Conservation (phyloP, 148 eudicot genomes). For the Cornus florida region DNA sequence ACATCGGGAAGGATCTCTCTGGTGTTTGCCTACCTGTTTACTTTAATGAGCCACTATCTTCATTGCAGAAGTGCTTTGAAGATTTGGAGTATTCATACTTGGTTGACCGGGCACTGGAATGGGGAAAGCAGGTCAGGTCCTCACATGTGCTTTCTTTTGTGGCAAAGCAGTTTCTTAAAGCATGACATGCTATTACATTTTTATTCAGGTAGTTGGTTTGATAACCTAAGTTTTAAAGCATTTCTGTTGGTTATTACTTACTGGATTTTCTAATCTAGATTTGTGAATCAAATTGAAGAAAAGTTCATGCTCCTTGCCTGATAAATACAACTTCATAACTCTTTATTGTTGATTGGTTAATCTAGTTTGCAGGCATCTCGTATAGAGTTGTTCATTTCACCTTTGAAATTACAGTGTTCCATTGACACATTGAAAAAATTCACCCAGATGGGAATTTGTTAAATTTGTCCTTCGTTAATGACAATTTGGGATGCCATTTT, state of each 20-base stretch:
- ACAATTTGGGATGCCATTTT: no score
- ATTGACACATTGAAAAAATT: no score
- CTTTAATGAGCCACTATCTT: conserved; percentile 93
- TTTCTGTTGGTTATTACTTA: neutral
- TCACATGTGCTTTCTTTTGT: conserved; percentile 21
- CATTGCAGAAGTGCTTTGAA: conserved; percentile 93
- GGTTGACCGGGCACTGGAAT: conserved; percentile 82
- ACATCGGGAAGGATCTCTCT: conserved; percentile 92
- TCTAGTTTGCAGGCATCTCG: neutral
- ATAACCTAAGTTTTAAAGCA: conserved; percentile 10
- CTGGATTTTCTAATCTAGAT: neutral
- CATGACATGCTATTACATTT: conserved; percentile 22
- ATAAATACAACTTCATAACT: neutral
- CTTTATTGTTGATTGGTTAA: neutral
- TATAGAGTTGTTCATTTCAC: no score
- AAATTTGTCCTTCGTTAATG: no score
- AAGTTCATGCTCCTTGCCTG: neutral
- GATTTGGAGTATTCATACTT: conserved; percentile 90
- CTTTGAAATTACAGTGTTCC: no score
- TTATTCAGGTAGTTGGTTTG: conserved; percentile 23
- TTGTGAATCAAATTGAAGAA: neutral
- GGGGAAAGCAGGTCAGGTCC: conserved; percentile 87
- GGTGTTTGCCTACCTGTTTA: conserved; percentile 99
- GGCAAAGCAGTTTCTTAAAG: conserved; percentile 22
- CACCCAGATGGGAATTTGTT: no score